These are phyloP conservation scores for Claviceps lovelessii DNA, from an alignment of 2,329 filamentous ascomycete genomes.

Conservation along the genomic window DNA sequence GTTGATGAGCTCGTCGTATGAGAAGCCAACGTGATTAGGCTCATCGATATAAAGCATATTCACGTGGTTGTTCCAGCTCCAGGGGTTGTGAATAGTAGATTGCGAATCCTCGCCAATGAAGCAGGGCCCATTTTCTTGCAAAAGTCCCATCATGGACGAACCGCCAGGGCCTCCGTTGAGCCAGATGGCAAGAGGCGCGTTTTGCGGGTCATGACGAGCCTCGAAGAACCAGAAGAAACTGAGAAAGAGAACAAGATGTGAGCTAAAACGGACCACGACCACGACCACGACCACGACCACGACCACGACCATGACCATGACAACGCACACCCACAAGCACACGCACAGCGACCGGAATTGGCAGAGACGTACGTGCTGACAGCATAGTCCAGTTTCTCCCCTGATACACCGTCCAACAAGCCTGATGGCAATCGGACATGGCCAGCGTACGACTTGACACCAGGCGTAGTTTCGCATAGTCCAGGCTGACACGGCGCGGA, in stretches of 20 bases:
- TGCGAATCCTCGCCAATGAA: slow-evolving; percentile 33
- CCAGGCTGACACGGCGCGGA: slow-evolving; percentile 29
- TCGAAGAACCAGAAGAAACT: slow-evolving; percentile 38
- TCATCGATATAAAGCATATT: slow-evolving; percentile 43
- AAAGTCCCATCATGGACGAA: slow-evolving; percentile 50
- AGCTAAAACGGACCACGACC: not conserved
- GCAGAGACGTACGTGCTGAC: slow-evolving; percentile 29
- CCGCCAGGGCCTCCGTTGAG: slow-evolving; percentile 50
- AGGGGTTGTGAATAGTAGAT: slow-evolving; percentile 40
- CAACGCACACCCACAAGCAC: not conserved
- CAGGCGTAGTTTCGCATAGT: slow-evolving; percentile 41
- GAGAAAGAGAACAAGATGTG: not conserved
- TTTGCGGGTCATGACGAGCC: slow-evolving; percentile 24
- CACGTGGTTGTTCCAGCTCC: slow-evolving; percentile 46
- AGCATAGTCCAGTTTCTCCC: slow-evolving; percentile 30
- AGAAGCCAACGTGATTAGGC: slow-evolving; percentile 55
- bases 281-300: not conserved
- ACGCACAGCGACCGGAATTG: not conserved
- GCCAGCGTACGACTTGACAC: slow-evolving; percentile 50
- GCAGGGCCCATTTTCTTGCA: slow-evolving; percentile 43
- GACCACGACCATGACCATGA: not conserved
- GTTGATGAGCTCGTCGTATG: slow-evolving; percentile 51
- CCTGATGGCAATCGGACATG: slow-evolving; percentile 43
- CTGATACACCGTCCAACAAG: slow-evolving; percentile 21
- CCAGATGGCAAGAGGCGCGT: slow-evolving; percentile 42